Evolutionary conservation across 2,329 filamentous ascomycete species (phyloP).

Genomic region (Arthrobotrys sinensis): DNA sequence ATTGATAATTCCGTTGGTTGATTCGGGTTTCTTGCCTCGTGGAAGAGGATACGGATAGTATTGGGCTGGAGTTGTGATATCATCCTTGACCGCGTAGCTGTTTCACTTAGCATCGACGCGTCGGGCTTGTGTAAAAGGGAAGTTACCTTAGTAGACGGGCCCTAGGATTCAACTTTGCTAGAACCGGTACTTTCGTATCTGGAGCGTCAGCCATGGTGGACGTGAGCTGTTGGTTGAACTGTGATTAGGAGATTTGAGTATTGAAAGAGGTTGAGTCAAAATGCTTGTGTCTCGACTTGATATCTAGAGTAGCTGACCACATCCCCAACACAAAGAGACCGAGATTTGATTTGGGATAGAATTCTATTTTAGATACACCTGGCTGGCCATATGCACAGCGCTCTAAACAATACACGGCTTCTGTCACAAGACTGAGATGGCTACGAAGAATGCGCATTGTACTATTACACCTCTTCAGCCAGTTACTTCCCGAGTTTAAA

Average conservation of each 20-base stretch:
- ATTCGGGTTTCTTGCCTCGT: background rate
- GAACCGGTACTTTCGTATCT: conserved; percentile 23
- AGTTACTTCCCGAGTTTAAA: background rate
- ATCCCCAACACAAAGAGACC: background rate
- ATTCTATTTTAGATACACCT: too few species aligned
- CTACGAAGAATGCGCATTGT: too few species aligned
- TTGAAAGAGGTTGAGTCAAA: background rate
- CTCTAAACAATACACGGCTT: too few species aligned
- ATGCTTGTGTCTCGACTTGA: background rate
- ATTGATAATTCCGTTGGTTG: background rate
- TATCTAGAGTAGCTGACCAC: background rate
- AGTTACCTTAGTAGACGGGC: conserved; percentile 39
- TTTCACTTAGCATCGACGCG: conserved; percentile 29
- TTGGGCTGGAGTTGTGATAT: conserved; percentile 43
- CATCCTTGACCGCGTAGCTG: conserved; percentile 39
- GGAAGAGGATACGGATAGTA: conserved; percentile 46
- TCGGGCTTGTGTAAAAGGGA: background rate
- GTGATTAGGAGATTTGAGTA: background rate
- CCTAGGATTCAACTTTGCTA: conserved; percentile 23
- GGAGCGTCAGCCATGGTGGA: conserved; percentile 30
- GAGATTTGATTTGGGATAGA: too few species aligned
- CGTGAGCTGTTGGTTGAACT: background rate
- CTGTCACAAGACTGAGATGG: too few species aligned
- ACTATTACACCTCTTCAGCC: background rate
- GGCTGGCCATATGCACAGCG: too few species aligned